Percentiles rank a stretch among this genome's conserved stretches.
These are phyloP conservation scores for Thuja plicata DNA, from an alignment of 83 land plant species.

Conservation along the genomic window DNA sequence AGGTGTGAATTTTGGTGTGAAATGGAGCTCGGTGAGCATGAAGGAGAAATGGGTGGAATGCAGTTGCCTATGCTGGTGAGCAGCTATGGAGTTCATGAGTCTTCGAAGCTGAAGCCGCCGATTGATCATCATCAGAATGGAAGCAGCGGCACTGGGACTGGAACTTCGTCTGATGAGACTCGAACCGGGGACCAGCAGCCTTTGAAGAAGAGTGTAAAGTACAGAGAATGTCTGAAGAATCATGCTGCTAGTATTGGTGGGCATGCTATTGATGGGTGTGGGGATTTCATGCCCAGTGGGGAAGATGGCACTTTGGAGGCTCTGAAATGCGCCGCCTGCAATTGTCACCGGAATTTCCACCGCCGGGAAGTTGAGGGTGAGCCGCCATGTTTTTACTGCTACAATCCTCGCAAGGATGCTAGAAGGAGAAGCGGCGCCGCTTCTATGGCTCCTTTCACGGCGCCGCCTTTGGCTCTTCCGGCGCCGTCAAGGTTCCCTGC, in stretches of 20 bases:
- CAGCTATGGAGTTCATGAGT: constrained; percentile 6
- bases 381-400: constrained; percentile 4
- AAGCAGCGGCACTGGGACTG: background rate
- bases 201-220: constrained; percentile 1
- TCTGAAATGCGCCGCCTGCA: constrained; percentile 10
- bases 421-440: background rate
- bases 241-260: constrained; percentile 14
- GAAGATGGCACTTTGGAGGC: constrained; percentile 10
- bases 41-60: constrained; percentile 4
- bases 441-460: background rate
- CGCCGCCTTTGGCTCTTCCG: constrained; percentile 9
- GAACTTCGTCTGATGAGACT: background rate
- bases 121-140: constrained; percentile 6
- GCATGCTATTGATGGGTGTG: constrained; percentile 7
- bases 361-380: constrained; percentile 9
- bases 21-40: constrained; percentile 8
- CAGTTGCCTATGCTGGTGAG: background rate
- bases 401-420: background rate
- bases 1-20: no score
- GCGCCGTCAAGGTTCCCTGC: background rate
- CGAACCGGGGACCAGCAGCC: background rate
- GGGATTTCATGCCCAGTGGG: constrained; percentile 14
- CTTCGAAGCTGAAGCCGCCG: background rate
- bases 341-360: constrained; percentile 14
- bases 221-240: constrained; percentile 2